Conservation (phyloP, 2,329 filamentous ascomycete species). For the Neofusicoccum cordaticola region DNA sequence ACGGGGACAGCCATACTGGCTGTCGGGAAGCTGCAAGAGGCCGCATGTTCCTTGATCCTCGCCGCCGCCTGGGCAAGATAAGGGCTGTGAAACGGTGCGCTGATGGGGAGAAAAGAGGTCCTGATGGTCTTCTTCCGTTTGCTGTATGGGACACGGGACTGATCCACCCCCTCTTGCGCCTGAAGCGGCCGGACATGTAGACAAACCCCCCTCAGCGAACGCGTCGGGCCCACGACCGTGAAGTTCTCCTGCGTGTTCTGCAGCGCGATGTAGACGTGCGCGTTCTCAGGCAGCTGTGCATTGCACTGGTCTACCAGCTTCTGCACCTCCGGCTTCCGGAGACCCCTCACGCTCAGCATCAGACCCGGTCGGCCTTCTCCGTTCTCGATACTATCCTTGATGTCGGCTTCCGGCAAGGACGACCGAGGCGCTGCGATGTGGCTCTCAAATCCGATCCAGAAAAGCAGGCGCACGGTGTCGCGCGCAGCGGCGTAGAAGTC, state of each 20-base stretch:
- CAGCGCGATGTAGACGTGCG: conserved; percentile 24
- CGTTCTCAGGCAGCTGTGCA: conserved; percentile 23
- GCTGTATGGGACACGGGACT: conserved; percentile 27
- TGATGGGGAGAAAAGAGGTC: conserved; percentile 39
- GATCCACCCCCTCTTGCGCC: conserved; percentile 19
- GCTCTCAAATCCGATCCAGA: conserved; percentile 34
- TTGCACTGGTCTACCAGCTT: conserved; percentile 27
- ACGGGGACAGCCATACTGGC: no score
- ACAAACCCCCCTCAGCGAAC: conserved; percentile 23
- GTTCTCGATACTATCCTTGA: conserved; percentile 17
- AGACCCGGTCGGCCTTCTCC: conserved; percentile 25
- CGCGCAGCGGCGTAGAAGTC: conserved; percentile 29
- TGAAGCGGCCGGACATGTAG: no score
- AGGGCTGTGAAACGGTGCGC: conserved; percentile 40
- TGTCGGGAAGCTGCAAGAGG: no score
- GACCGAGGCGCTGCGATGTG: conserved; percentile 21
- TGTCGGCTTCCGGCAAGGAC: conserved; percentile 17
- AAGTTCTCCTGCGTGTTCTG: conserved; percentile 30
- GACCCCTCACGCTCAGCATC: conserved; percentile 30
- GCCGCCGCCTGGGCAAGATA: conserved; percentile 26
- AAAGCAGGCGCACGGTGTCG: conserved; percentile 32
- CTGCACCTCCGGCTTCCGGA: conserved; percentile 22
- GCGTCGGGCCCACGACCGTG: conserved; percentile 31
- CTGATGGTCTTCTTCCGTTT: conserved; percentile 29
- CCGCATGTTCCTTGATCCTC: no score